Percentiles rank a stretch among this genome's conserved stretches.
These are phyloP conservation scores for Colletotrichum sojae DNA, from an alignment of 2,329 filamentous ascomycete species.

Conservation along the genomic window DNA sequence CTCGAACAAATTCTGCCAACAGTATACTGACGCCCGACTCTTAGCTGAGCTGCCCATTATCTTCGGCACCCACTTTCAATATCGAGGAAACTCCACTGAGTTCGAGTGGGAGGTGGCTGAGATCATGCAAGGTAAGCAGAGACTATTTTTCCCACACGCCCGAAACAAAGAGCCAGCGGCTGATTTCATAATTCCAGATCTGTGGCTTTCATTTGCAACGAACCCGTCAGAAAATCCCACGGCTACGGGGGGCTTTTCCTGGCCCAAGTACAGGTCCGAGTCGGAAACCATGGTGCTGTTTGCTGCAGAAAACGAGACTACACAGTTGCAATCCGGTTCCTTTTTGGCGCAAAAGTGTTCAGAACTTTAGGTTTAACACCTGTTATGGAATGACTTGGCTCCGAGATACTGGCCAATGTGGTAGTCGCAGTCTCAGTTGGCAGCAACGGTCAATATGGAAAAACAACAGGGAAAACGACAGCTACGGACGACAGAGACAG, in stretches of 20 bases:
- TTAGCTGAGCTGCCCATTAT: slow-evolving; percentile 48
- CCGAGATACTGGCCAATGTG: too few relatives aligned
- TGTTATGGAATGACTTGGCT: too few relatives aligned
- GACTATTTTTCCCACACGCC: too few relatives aligned
- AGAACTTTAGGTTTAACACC: too few relatives aligned
- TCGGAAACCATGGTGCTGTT: slow-evolving; percentile 43
- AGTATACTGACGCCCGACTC: too few relatives aligned
- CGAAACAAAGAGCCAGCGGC: background rate
- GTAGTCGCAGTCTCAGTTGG: too few relatives aligned
- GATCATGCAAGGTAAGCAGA: slow-evolving; percentile 46
- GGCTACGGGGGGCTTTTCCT: slow-evolving; percentile 40
- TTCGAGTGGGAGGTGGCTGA: slow-evolving; percentile 48
- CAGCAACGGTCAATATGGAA: too few relatives aligned
- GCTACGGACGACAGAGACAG: too few relatives aligned
- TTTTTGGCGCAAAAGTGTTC: too few relatives aligned
- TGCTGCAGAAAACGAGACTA: slow-evolving; percentile 38
- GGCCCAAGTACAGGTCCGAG: slow-evolving; percentile 44
- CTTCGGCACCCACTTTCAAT: slow-evolving; percentile 49
- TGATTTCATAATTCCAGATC: slow-evolving; percentile 33
- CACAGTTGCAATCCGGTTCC: background rate
- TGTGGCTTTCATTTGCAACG: slow-evolving; percentile 47
- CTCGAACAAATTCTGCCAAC: too few relatives aligned
- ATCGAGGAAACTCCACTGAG: slow-evolving; percentile 47
- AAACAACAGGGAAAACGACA: too few relatives aligned
- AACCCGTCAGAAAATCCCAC: slow-evolving; percentile 42